Evolutionary conservation across 306 rosid species (phyloP).

Genomic region (Sechiopsis laciniata): DNA sequence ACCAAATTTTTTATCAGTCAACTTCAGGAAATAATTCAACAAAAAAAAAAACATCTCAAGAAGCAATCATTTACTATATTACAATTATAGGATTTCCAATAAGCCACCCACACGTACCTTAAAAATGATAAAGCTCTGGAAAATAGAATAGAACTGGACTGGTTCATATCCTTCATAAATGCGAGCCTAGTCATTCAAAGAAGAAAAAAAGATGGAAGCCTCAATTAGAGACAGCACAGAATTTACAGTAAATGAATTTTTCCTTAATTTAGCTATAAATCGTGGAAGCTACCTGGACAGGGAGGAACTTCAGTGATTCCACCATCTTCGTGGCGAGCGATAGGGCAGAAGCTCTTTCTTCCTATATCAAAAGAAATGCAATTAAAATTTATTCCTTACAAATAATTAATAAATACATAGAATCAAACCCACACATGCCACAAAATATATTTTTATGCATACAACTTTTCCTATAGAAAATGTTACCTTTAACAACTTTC

Average conservation of each 20-base stretch:
- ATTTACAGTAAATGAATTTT: slow-evolving; percentile 4
- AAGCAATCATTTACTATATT: background rate
- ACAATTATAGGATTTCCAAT: background rate
- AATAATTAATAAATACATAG: background rate
- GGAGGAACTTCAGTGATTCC: slow-evolving; percentile 72
- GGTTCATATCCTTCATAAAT: slow-evolving; percentile 88
- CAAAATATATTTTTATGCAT: background rate
- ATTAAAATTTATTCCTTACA: slow-evolving; percentile 20
- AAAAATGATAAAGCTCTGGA: slow-evolving; percentile 66
- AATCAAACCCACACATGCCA: background rate
- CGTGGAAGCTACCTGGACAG: slow-evolving; percentile 56
- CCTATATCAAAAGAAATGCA: slow-evolving; percentile 46
- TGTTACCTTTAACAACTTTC: slow-evolving; percentile 9
- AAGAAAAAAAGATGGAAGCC: slow-evolving; percentile 24
- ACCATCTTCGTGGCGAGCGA: slow-evolving; percentile 68
- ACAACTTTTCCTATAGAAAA: background rate
- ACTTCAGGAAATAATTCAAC: slow-evolving; percentile 17
- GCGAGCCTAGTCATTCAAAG: slow-evolving; percentile 54
- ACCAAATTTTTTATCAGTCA: slow-evolving; percentile 28
- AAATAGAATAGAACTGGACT: slow-evolving; percentile 65
- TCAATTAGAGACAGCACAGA: background rate
- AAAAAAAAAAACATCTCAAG: background rate
- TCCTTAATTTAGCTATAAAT: background rate
- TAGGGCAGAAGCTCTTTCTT: slow-evolving; percentile 61
- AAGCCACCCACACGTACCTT: slow-evolving; percentile 53